A percentile compares a stretch with the other conserved stretches of the same genome.
phyloP scores from a whole-genome alignment of 1,139 yeast species.

The Tardiomyces blankii region DNA sequence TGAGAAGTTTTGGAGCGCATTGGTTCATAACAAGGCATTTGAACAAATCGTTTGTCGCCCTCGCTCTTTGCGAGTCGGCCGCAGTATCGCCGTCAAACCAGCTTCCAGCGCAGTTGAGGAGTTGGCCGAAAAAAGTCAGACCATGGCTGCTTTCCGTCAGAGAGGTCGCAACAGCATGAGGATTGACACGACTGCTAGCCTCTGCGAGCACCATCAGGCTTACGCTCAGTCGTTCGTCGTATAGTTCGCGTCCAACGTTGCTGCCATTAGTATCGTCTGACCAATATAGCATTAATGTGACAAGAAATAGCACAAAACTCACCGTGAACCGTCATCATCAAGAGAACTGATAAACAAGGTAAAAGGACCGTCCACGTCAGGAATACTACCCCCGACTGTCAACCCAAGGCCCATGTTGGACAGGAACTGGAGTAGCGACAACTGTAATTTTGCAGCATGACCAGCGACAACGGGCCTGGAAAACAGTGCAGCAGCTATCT shows the following conservation, averaged over 20 bases:
- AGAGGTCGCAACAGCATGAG: not conserved
- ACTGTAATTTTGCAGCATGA: constrained; percentile 6
- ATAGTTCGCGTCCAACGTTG: not conserved
- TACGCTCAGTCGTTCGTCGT: not conserved
- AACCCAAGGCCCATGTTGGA: not conserved
- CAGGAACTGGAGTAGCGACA: constrained; percentile 13
- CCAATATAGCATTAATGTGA: not conserved
- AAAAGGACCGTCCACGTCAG: not conserved
- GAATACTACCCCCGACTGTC: not conserved
- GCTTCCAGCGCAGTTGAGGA: not conserved
- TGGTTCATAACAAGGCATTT: not conserved
- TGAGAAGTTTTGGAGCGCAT: not conserved
- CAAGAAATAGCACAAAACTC: not conserved
- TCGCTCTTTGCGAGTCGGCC: not conserved
- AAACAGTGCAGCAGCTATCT: not conserved
- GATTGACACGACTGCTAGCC: not conserved
- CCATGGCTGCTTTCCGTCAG: not conserved
- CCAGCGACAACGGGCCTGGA: constrained; percentile 1
- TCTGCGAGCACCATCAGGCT: not conserved
- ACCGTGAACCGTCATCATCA: not conserved
- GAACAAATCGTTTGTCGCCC: not conserved
- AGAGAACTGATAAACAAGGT: not conserved
- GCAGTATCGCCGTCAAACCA: not conserved
- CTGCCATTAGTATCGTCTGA: not conserved
- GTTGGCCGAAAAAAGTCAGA: not conserved